Base-by-base conservation (phyloP, 805 yeast species). In the Yarrowia porcina region DNA sequence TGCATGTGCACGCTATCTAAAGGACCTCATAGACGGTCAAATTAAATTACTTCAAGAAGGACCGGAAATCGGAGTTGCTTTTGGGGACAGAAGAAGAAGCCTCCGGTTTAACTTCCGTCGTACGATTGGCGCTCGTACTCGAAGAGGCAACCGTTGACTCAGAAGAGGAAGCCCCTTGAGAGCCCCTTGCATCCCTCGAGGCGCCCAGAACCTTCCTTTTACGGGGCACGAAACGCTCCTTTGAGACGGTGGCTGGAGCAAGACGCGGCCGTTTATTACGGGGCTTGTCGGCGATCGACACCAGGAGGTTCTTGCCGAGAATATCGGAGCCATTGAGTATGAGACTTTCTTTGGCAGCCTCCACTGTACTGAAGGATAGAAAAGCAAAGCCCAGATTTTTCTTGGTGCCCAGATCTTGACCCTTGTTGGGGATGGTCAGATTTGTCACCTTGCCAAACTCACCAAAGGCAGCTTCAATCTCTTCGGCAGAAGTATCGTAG, bases 341-440 rank as follows among this genome's bases (percentile, higher is more conserved):
- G 25, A 52, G 33, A 52, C 59, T 52, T 21, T 20, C 59, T 8
- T 36, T 21, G 17, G 59, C 59, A 10, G 59, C 59, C 10, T 52
- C 59, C 11, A 36, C 59, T 2, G 59, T 52, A 7, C 23, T 28
- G 30, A 56, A 56, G 2, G 61, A 28, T 4, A 56, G 47, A 15
- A 56, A 56, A 5, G 61, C 61, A 17, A 56, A 56, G 9, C 61
- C 61, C 32, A 56, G 28, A 23, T 56, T 56, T 17, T 56, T 56
- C 49, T 56, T 56, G 12, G 61, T 56, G 44, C 61, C 61, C 21
- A 56, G 42, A 41, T 56, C 61, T 20, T 56, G 61, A 11, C 61
- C 61, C 49, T 39, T 56, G 47, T 39, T 56, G 28, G 61, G 61
- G 30, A 56, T 56, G 23, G 49, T 23, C 28, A 56, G 38, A 10